Conservation (phyloP, 2,329 filamentous ascomycete species). For the Aspergillus japonicus region DNA sequence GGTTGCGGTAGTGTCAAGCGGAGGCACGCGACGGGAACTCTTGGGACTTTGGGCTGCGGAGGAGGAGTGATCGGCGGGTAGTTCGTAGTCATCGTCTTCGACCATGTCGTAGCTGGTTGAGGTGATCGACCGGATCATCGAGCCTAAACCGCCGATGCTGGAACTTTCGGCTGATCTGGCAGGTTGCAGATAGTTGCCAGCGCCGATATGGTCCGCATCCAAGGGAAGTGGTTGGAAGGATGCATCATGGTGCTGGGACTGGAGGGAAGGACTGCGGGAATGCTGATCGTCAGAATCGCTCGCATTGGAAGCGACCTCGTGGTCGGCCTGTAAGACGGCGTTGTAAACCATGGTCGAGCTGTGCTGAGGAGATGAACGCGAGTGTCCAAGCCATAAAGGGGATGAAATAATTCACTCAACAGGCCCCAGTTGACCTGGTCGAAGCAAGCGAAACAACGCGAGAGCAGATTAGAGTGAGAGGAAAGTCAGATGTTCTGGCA, state of each 20-base stretch:
- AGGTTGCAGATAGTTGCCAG: slow-evolving; percentile 26
- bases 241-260: slow-evolving; percentile 16
- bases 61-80: slow-evolving; percentile 27
- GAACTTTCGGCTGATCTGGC: slow-evolving; percentile 29
- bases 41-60: slow-evolving; percentile 21
- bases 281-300: slow-evolving; percentile 30
- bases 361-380: slow-evolving; percentile 1
- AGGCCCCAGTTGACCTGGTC: background rate
- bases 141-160: slow-evolving; percentile 27
- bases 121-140: slow-evolving; percentile 40
- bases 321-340: slow-evolving; percentile 42
- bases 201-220: slow-evolving; percentile 34
- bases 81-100: slow-evolving; percentile 49
- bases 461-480: background rate
- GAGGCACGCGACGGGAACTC: slow-evolving; percentile 29
- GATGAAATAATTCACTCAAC: background rate
- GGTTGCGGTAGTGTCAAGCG: slow-evolving; percentile 24
- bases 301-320: slow-evolving; percentile 38
- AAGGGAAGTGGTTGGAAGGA: slow-evolving; percentile 32
- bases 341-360: slow-evolving; percentile 43
- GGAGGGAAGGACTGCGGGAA: slow-evolving; percentile 33
- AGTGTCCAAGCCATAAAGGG: slow-evolving; percentile 15
- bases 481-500: background rate
- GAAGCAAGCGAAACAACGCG: background rate
- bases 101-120: slow-evolving; percentile 46